Evolutionary conservation across 306 rosid species (phyloP).

Genomic region (Phaseolus lunatus): DNA sequence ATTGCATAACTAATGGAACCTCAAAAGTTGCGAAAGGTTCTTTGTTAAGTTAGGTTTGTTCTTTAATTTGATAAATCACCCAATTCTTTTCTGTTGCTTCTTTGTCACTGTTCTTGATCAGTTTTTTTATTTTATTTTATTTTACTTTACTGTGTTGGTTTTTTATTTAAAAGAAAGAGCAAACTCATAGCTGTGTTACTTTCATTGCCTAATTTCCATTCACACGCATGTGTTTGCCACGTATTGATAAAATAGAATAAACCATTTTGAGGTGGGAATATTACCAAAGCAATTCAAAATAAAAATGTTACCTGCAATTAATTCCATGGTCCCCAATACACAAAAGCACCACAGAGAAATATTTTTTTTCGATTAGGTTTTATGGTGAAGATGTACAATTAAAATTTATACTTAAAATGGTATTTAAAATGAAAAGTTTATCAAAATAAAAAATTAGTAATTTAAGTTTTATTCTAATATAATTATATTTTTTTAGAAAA

Average conservation of each 20-base stretch:
- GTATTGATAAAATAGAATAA: slow-evolving; percentile 31
- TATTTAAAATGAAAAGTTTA: too few relatives aligned
- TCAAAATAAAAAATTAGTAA: too few relatives aligned
- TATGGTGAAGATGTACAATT: too few relatives aligned
- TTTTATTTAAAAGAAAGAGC: too few relatives aligned
- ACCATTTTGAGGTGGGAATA: slow-evolving; percentile 41
- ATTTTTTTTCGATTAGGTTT: too few relatives aligned
- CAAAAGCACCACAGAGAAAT: too few relatives aligned
- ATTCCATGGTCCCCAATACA: not conserved
- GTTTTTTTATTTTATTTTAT: too few relatives aligned
- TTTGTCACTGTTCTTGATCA: not conserved
- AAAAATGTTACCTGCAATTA: not conserved
- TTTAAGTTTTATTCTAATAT: too few relatives aligned
- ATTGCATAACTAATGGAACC: not conserved
- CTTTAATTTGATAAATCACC: not conserved
- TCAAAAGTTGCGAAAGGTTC: not conserved
- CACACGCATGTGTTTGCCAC: slow-evolving; percentile 33
- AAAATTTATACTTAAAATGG: too few relatives aligned
- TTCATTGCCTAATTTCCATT: slow-evolving; percentile 20
- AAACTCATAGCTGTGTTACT: not conserved
- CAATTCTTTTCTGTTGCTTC: not conserved
- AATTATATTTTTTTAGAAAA: too few relatives aligned
- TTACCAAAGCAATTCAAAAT: slow-evolving; percentile 21
- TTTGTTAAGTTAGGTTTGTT: not conserved
- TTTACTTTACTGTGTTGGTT: too few relatives aligned